Evolutionary conservation across 225 moss, liverwort and hornwort species (phyloP), one percentile per base, ranked within the genome.

Genomic region (Takakia lepidozioides): DNA sequence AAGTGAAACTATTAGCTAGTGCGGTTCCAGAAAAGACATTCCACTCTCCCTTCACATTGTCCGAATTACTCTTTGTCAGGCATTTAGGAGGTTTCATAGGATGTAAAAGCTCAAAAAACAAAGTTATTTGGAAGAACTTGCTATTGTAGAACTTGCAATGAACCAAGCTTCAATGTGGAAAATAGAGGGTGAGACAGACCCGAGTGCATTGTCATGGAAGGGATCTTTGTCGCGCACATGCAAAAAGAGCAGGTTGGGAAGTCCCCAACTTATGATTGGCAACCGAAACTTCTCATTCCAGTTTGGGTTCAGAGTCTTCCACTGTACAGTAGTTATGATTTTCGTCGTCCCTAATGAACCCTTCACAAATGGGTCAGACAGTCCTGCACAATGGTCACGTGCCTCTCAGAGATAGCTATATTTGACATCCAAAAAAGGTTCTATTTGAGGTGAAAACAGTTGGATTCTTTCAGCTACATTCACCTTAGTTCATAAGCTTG

Each of bases 341-440:
- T 65, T 52, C 30, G 60, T 57, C 56, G 56, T 25, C 21, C 85
- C 91, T 19, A 98, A 27, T 10, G 29, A 24, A 11, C 83, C 58
- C 51, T 60, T 85, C 52, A 91, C 98, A 64, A 85, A 98, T 36
- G 98, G 98, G 56, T 98, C 98, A 19, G 98, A 74, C 59, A 50
- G 80, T 8, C 88, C 98, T 91, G 66, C 56, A 65, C 16, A 54
- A 17, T 35, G 14, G 37, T 18, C 2, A 30, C 30, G 20, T 17
- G 6, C 35, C 15, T 29, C 3, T 48, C 48, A 56, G 26, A n/a
- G n/a, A n/a, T n/a, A n/a, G n/a, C n/a, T n/a, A n/a, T n/a, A n/a
- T n/a, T n/a, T n/a, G n/a, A n/a, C n/a, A n/a, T n/a, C n/a, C n/a
- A n/a, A n/a, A n/a, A n/a, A n/a, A n/a, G n/a, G n/a, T n/a, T n/a